phyloP scores from a whole-genome alignment of 805 yeast species.

The Saccharomyces jurei region DNA sequence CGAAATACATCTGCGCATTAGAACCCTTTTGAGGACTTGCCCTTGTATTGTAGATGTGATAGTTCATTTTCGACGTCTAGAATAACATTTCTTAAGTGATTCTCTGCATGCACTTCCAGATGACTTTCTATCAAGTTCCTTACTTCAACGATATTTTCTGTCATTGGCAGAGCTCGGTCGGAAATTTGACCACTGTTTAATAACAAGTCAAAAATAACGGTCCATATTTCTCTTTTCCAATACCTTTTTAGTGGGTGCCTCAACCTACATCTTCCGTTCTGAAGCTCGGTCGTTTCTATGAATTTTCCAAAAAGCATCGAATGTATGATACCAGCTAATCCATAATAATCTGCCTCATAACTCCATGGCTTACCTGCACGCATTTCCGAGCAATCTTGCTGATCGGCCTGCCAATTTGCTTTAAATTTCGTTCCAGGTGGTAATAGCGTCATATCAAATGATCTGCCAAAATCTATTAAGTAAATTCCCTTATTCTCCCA shows the following conservation, averaged over 20 bases:
- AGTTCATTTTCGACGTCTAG: neutral
- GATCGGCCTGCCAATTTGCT: slow-evolving; percentile 52
- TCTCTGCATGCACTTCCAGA: neutral
- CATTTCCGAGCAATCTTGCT: slow-evolving; percentile 70
- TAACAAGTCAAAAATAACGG: slow-evolving; percentile 50
- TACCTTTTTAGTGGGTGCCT: slow-evolving; percentile 51
- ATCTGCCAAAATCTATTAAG: slow-evolving; percentile 75
- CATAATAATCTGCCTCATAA: slow-evolving; percentile 76
- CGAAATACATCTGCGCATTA: neutral
- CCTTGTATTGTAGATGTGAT: neutral
- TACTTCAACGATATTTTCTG: neutral
- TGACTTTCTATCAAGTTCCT: neutral
- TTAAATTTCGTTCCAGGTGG: slow-evolving; percentile 44
- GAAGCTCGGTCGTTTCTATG: slow-evolving; percentile 38
- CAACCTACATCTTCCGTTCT: slow-evolving; percentile 31
- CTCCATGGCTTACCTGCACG: slow-evolving; percentile 55
- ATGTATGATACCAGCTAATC: slow-evolving; percentile 69
- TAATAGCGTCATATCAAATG: slow-evolving; percentile 60
- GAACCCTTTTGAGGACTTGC: neutral
- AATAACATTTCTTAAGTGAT: neutral
- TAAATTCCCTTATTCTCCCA: slow-evolving; percentile 50
- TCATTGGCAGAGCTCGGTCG: neutral
- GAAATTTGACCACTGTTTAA: slow-evolving; percentile 44
- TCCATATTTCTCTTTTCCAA: slow-evolving; percentile 68
- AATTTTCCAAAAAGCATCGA: slow-evolving; percentile 62